These are phyloP conservation scores for Cryptosporidium sp. DNA, from an alignment of 169 alveolate genomes.

Conservation along the genomic window DNA sequence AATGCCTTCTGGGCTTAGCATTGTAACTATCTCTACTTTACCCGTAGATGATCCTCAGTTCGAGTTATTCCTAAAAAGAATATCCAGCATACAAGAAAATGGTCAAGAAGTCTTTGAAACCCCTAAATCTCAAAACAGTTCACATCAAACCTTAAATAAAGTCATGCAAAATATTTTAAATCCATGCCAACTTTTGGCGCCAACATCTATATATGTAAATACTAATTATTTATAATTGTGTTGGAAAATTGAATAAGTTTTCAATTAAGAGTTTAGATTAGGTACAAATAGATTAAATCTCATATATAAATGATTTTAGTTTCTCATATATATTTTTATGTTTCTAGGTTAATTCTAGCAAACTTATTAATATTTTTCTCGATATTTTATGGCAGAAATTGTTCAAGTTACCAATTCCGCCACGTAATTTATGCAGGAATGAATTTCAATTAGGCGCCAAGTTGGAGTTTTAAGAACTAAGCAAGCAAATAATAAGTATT, in stretches of 20 bases:
- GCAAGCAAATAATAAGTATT: constrained; percentile 4
- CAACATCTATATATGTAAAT: background rate
- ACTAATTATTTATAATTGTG: background rate
- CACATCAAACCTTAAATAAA: background rate
- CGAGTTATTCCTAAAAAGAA: background rate
- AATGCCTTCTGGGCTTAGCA: background rate
- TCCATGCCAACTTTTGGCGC: constrained; percentile 22
- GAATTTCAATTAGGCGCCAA: constrained; percentile 24
- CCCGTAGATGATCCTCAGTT: constrained; percentile 27
- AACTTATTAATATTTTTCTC: too few relatives aligned
- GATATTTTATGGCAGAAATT: background rate
- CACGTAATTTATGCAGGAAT: constrained; percentile 11
- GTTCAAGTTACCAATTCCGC: background rate
- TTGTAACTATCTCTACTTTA: background rate
- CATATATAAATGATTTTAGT: background rate
- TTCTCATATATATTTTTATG: background rate
- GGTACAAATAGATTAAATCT: background rate
- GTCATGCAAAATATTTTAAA: constrained; percentile 20
- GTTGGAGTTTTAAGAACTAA: background rate
- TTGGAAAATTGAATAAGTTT: background rate
- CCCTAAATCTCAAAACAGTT: background rate
- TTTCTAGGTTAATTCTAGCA: background rate
- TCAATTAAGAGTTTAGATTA: background rate
- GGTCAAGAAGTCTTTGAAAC: background rate
- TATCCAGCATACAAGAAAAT: background rate